Evolutionary conservation across 805 yeast species (phyloP).

Genomic region (Wickerhamomyces sydowiorum): DNA sequence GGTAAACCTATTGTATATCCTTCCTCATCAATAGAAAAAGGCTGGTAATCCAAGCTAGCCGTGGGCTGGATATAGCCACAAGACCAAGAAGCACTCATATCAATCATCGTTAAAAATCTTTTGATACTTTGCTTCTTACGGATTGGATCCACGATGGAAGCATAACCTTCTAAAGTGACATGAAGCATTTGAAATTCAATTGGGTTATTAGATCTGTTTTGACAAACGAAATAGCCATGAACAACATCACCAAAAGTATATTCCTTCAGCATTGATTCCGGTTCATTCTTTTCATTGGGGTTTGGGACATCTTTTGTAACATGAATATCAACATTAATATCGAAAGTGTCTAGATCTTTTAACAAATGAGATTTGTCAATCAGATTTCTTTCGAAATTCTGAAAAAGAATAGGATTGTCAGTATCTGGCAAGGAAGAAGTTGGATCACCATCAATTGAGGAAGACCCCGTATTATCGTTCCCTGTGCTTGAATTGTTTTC

Average conservation of each 20-base stretch:
- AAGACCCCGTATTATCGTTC: too few species aligned
- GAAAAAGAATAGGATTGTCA: not conserved
- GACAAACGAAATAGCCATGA: conserved; percentile 50
- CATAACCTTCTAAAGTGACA: conserved; percentile 41
- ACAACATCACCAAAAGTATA: conserved; percentile 65
- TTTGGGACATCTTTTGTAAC: conserved; percentile 47
- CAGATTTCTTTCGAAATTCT: conserved; percentile 34
- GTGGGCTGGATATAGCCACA: conserved; percentile 46
- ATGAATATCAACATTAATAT: conserved; percentile 41
- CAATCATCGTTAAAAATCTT: conserved; percentile 55
- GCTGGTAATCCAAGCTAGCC: conserved; percentile 41
- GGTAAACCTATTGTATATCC: conserved; percentile 45
- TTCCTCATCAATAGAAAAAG: conserved; percentile 41
- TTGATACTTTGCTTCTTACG: conserved; percentile 33
- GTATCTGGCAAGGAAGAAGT: not conserved
- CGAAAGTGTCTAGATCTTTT: conserved; percentile 27
- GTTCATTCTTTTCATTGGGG: conserved; percentile 27
- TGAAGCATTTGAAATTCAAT: conserved; percentile 59
- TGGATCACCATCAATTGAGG: not conserved
- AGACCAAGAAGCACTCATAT: conserved; percentile 49
- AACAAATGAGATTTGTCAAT: conserved; percentile 47
- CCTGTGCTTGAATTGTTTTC: too few species aligned
- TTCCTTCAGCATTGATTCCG: conserved; percentile 39
- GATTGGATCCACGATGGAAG: conserved; percentile 25
- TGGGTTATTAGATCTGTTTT: conserved; percentile 39